Conservation (phyloP, 23 red algal species). For the Chondrus crispus region DNA sequence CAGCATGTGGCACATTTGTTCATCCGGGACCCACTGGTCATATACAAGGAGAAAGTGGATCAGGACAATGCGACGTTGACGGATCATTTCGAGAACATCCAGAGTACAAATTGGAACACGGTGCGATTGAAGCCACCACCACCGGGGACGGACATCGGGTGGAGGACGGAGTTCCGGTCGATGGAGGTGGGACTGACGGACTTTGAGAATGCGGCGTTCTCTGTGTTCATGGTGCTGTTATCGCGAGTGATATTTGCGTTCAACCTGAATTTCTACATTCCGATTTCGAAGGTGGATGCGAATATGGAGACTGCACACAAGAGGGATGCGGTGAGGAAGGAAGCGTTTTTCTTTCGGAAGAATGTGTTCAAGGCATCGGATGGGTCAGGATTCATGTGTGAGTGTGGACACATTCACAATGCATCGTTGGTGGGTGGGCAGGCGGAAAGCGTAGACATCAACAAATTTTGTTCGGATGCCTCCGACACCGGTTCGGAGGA, state of each 20-base stretch:
- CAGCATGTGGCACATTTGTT: slow-evolving; percentile 95
- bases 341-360: slow-evolving; percentile 84
- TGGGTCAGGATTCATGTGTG: slow-evolving; percentile 75
- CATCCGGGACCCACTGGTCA: slow-evolving; percentile 92
- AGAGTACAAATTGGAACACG: slow-evolving; percentile 99
- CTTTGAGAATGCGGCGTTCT: slow-evolving; percentile 99
- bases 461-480: slow-evolving; percentile 2
- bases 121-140: slow-evolving; percentile 97
- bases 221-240: slow-evolving; percentile 92
- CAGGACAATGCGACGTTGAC: slow-evolving; percentile 64
- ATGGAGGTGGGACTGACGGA: slow-evolving; percentile 97
- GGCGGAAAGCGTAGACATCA: slow-evolving; percentile 32
- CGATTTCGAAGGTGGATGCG: slow-evolving; percentile 84
- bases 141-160: slow-evolving; percentile 69
- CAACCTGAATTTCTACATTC: slow-evolving; percentile 98
- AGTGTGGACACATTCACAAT: slow-evolving; percentile 84
- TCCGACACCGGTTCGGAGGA: slow-evolving; percentile 52
- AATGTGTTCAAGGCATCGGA: slow-evolving; percentile 75
- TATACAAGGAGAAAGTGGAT: slow-evolving; percentile 76
- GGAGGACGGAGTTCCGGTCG: slow-evolving; percentile 87
- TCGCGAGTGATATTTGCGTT: slow-evolving; percentile 97
- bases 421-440: slow-evolving; percentile 41
- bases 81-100: slow-evolving; percentile 99
- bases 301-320: slow-evolving; percentile 89
- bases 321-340: slow-evolving; percentile 43